Base-by-base conservation (phyloP, 2,329 filamentous ascomycete genomes). In the Microcera coccophila region DNA sequence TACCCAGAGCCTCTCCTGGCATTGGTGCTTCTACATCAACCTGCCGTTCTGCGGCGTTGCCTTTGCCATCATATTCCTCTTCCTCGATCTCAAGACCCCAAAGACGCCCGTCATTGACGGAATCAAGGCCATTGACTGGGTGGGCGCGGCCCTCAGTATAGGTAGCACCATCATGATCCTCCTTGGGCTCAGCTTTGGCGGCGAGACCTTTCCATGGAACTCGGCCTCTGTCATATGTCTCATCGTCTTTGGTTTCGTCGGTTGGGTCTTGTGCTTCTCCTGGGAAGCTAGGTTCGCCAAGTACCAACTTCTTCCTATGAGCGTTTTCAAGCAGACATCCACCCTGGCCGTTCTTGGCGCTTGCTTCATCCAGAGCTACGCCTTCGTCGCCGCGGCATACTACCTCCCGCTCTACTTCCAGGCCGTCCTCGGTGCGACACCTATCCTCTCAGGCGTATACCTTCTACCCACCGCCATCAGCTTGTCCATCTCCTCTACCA, bases 41-140 rank as follows among this genome's bases (percentile, higher is more conserved):
- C 49, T 64, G 7, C 59, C 60, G 2, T 36, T 63, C 14, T 53
- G 45, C 3, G 54, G 44, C 3, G 5, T 52, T 18, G 74, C 75
- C 5, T 74, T 82, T 50, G 44, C 75, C 18, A 70, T 81, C 40
- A 67, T 82, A 20, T 59, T 76, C 28, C 72, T 84, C 66, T 16
- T 38, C 18, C 36, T 48, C 14, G 39, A 48, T 5, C 24, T 48
- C 14, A 38, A 48, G 14, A 42, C 45, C 12, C 45, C 42, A 7
- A 31, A 39, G 1, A 48, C 42, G 2, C 38, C 35, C 14, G 16
- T 48, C 20, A 7, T 24, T 3, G 42, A 45, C 1, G 45, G 45
- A 7, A 17, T 22, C 4, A 48, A 29, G n/a, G 42, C 45, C 16
- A 18, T 48, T 14, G 39, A 48, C 15, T 48, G 39, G 36, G 11